Base-by-base conservation (phyloP, 1,284 basidiomycete species). In the Gymnopus androsaceus region DNA sequence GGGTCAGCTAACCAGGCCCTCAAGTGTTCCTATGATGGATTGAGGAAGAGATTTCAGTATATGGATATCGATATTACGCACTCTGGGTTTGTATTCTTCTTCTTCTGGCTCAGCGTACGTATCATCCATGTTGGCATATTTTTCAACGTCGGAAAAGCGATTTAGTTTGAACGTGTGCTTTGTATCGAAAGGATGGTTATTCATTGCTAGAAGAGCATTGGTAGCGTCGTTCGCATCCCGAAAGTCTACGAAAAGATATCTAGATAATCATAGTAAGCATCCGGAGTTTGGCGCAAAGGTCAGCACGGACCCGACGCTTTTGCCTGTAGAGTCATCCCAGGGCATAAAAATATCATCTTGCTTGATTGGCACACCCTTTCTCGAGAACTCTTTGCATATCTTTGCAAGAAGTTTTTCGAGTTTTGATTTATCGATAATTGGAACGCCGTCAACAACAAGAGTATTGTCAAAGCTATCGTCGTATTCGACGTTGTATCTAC, bases 1-100 rank as follows among this genome's bases (percentile, higher is more conserved):
- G 85, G 78, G 74, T 99, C 97, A 30, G 88, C 91, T 57, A 99
- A 83, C 96, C 96, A 99, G 55, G 92, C 90, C 58, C 94, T 87
- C 56, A 98, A 82, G 75, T 99, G 95, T 71, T 98, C 95, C 91
- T 96, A 44, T 7, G 3, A 49, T 8, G 27, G 31, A 41, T 30
- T 54, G 28, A 37, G 25, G 28, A 58, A 19, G 17, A 58, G 21
- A 25, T 25, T 8, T 27, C 8, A 38, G 15, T 12, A 8, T 19
- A 33, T 6, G 17, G 28, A 48, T 21, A 23, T 30, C 12, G 40
- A 56, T 40, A 44, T 47, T 23, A 65, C 80, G 45, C 63, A 94
- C 93, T 74, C 88, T 89, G 55, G 94, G 82, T 55, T 82, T 80
- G 74, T 90, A 98, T 65, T 91, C 88, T 68, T 94, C 90, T 1